Evolutionary conservation across 228 moss, liverwort and hornwort species (phyloP), one percentile per base, ranked within the genome.

Genomic region (Sphagnum magellanicum): DNA sequence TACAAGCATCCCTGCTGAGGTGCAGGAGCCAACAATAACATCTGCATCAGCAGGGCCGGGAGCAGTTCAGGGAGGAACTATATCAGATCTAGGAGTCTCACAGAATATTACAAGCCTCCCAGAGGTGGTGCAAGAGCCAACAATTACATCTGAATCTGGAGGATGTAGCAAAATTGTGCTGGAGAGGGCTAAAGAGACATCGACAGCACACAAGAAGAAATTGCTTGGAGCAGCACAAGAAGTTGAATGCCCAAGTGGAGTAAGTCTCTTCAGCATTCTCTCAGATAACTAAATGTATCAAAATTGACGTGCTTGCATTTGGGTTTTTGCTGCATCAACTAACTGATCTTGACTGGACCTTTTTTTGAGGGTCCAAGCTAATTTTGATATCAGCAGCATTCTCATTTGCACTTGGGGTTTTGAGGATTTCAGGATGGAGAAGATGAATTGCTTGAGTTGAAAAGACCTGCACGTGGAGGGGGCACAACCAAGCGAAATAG

Each of bases 1-100:
- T 0, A 70, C 68, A 5, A 81, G 81, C 68, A 66, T 78, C 4
- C 87, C 84, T 48, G 92, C 92, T 57, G 66, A 95, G 52, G 63
- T 69, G 5, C 92, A 81, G 10, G 88, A 91, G 71, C 89, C 89
- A 6, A 89, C 95, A 4, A 84, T 91, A 52, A 96, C 92, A 0
- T 90, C 92, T 10, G 89, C 90, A 6, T 92, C 95, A 6, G 89
- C 90, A 46, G 90, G 90, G 16, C 90, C 87, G 53, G 92, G 92
- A 89, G 81, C 66, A 88, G 89, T 52, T 81, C 75, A 50, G 86
- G 32, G 32, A 32, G 32, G 3, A 32, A 3, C 32, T 32, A 32
- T 3, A 32, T 32, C 32, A 32, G 3, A 32, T 32, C 32, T 32
- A 1, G 1, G 32, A 32, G 32, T 32, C 32, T 32, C 32, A 3